A percentile compares a stretch with the other conserved stretches of the same genome.
Conservation (phyloP, 2,329 filamentous ascomycete genomes). For the Fonsecaea multimorphosa region DNA sequence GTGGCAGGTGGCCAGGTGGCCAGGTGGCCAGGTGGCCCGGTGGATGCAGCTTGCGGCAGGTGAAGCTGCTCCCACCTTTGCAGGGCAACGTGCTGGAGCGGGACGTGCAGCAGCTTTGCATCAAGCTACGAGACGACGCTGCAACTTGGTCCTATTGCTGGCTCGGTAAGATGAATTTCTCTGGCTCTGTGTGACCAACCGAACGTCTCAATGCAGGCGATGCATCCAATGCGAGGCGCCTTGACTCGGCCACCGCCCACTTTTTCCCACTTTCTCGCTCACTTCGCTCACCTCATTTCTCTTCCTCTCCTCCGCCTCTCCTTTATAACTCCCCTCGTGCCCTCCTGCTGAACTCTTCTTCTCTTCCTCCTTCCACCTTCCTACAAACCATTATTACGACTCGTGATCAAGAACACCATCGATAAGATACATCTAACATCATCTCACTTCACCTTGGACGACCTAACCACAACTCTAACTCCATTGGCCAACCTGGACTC, state of each 20-base stretch:
- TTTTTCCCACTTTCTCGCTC: slow-evolving; percentile 22
- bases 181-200: slow-evolving; percentile 10
- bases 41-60: too few relatives aligned
- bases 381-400: background rate
- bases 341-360: background rate
- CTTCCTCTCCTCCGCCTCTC: slow-evolving; percentile 19
- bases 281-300: slow-evolving; percentile 24
- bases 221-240: slow-evolving; percentile 11
- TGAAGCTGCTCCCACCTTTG: background rate
- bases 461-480: background rate
- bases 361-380: slow-evolving; percentile 2
- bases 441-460: background rate
- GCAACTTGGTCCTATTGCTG: slow-evolving; percentile 6
- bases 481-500: slow-evolving; percentile 1
- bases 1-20: background rate
- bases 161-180: background rate
- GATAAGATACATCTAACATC: background rate
- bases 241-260: slow-evolving; percentile 11
- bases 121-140: slow-evolving; percentile 6
- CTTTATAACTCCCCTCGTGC: slow-evolving; percentile 7
- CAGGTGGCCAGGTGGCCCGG: too few relatives aligned
- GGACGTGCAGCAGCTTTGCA: slow-evolving; percentile 15
- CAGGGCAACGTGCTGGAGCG: slow-evolving; percentile 16
- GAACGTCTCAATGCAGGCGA: background rate
- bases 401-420: background rate